A percentile compares a stretch with the other conserved stretches of the same genome.
phyloP scores from a whole-genome alignment of 768 basidiomycete genomes.

The Tulasnella sp. region DNA sequence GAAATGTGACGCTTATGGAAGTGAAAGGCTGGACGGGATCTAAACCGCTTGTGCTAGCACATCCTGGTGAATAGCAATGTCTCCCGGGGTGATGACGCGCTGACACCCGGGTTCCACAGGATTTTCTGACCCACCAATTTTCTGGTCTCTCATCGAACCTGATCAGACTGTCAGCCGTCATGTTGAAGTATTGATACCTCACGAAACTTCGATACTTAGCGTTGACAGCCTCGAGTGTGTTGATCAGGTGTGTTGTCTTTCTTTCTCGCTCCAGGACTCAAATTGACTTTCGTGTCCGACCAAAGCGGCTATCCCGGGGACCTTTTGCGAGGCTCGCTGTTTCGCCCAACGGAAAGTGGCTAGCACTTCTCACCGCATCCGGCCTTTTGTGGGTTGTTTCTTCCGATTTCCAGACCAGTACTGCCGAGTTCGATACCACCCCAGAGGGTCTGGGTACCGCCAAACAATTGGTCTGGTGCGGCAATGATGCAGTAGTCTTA shows the following conservation, averaged over 20 bases:
- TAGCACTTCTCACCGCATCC: slow-evolving; percentile 65
- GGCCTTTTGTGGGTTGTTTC: slow-evolving; percentile 89
- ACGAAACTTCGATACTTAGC: slow-evolving; percentile 63
- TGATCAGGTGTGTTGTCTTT: slow-evolving; percentile 41
- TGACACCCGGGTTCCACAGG: slow-evolving; percentile 31
- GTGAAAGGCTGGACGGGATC: slow-evolving; percentile 81
- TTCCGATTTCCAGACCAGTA: slow-evolving; percentile 74
- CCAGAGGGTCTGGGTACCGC: slow-evolving; percentile 26
- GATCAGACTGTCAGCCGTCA: slow-evolving; percentile 82
- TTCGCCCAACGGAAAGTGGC: slow-evolving; percentile 87
- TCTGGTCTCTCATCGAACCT: slow-evolving; percentile 85
- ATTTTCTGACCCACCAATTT: slow-evolving; percentile 61
- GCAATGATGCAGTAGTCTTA: slow-evolving; percentile 84
- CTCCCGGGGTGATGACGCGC: neutral
- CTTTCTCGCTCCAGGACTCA: too few relatives aligned
- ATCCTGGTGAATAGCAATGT: slow-evolving; percentile 43
- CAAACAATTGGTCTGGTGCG: slow-evolving; percentile 83
- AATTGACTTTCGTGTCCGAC: neutral
- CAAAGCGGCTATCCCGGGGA: slow-evolving; percentile 63
- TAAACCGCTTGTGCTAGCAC: slow-evolving; percentile 57
- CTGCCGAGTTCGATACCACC: slow-evolving; percentile 75
- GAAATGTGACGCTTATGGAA: slow-evolving; percentile 63
- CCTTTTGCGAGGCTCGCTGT: slow-evolving; percentile 80
- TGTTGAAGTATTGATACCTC: slow-evolving; percentile 76
- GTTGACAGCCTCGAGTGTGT: slow-evolving; percentile 82